These are phyloP conservation scores for Ulmus americana DNA, from an alignment of 331 rosid genomes.

Conservation along the genomic window DNA sequence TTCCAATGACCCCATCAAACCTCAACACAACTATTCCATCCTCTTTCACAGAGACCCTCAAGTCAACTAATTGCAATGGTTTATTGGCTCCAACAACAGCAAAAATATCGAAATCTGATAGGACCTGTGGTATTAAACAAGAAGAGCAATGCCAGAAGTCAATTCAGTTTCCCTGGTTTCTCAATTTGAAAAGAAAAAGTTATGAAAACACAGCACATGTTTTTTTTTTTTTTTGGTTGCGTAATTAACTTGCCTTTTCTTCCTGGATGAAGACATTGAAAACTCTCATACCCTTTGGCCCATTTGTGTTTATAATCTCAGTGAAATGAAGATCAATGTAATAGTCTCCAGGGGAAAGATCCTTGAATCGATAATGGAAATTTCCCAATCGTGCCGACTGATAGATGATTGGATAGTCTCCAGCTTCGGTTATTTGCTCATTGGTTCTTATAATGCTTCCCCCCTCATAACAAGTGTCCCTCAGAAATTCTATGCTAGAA, in stretches of 20 bases:
- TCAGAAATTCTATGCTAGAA: conserved; percentile 38
- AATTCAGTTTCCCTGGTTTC: not conserved
- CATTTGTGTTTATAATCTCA: conserved; percentile 68
- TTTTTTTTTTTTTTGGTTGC: not conserved
- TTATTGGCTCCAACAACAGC: conserved; percentile 76
- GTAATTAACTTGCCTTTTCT: conserved; percentile 49
- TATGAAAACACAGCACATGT: not conserved
- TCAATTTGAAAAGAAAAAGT: not conserved
- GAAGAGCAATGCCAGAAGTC: conserved; percentile 2
- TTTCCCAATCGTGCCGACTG: conserved; percentile 67
- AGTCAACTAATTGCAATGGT: conserved; percentile 57
- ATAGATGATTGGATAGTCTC: conserved; percentile 60
- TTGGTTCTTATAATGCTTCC: conserved; percentile 57
- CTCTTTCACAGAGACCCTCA: conserved; percentile 55
- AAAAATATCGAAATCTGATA: conserved; percentile 69
- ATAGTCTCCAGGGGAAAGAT: conserved; percentile 64
- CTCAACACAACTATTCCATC: conserved; percentile 48
- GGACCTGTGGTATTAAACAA: conserved; percentile 45
- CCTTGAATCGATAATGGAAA: conserved; percentile 47
- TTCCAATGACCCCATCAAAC: conserved; percentile 73
- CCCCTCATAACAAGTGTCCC: conserved; percentile 57
- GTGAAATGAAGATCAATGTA: conserved; percentile 68
- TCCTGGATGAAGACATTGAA: conserved; percentile 72
- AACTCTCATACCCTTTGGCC: conserved; percentile 85
- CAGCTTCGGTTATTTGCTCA: conserved; percentile 57